Base-by-base conservation (phyloP, 2,329 filamentous ascomycete species). In the Chaetomium strumarium region DNA sequence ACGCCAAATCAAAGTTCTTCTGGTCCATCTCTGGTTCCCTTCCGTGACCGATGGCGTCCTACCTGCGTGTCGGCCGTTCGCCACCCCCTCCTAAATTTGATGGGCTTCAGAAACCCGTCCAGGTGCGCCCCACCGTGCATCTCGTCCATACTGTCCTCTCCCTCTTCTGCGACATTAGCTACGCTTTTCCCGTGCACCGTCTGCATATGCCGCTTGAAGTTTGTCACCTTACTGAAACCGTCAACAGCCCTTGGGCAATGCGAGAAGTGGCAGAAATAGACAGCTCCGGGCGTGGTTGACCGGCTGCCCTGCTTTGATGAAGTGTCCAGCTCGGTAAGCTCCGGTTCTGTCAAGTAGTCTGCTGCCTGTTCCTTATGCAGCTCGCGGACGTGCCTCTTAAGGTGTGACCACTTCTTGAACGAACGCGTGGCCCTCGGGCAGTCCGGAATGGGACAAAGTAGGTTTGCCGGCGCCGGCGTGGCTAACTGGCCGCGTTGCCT, bases 121-220 rank as follows among this genome's bases (percentile, higher is more conserved):
- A 81, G 76, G 60, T 88, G 85, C 17, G 88, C 80, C 0, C 75
- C 84, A 0, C 83, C 85, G 9, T 74, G 59, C 61, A 81, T 76
- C 61, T 83, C 79, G 52, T 76, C 78, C 60, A 72, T 77, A 53
- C 75, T 71, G 17, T 70, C 69, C 31, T 70, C 65, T 34, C 70
- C 61, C 12, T 63, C 63, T 1, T 49, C 40, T 9, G 31, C 37
- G 16, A 46, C 20, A 19, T 52, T 19, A 16, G 46, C 16, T 19
- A 16, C 50, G 24, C 39, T 37, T 56, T 63, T 56, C 10, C 61
- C 63, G 60, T 81, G 79, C 12, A 71, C 62, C 6, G 68, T 61
- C 53, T 64, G 68, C 44, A 79, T 55, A 58, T 83, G 79, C 49
- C 74, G 64, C 43, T 60, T 42, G 42, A 75, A 58, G 42, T 71